Evolutionary conservation across 148 eudicot genomes (phyloP).

Genomic region (Limonium bicolor): DNA sequence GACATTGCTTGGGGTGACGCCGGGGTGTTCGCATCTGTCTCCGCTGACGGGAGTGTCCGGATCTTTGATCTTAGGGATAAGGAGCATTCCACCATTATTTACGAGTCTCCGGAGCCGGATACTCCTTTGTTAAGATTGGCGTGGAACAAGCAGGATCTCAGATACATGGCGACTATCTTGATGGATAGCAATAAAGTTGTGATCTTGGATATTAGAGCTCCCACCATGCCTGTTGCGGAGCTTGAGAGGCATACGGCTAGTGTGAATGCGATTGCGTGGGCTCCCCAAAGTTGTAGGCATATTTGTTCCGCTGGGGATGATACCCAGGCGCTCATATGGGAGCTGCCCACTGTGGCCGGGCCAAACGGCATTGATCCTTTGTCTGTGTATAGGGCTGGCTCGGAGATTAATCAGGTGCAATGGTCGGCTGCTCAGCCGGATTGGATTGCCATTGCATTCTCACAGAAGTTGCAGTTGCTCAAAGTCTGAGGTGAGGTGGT

Average conservation of each 20-base stretch:
- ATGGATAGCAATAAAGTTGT: constrained; percentile 92
- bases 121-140: constrained; percentile 71
- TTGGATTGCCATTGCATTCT: constrained; percentile 75
- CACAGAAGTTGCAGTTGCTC: constrained; percentile 64
- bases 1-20: constrained; percentile 99
- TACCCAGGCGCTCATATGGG: constrained; percentile 79
- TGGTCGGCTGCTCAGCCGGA: constrained; percentile 85
- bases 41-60: constrained; percentile 89
- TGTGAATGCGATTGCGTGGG: constrained; percentile 91
- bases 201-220: constrained; percentile 73
- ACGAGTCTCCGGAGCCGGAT: constrained; percentile 89
- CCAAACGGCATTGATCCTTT: constrained; percentile 74
- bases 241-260: constrained; percentile 72
- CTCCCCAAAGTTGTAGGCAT: constrained; percentile 68
- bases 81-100: constrained; percentile 91
- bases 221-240: constrained; percentile 87
- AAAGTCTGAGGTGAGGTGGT: constrained; percentile 72
- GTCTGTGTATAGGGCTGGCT: constrained; percentile 49
- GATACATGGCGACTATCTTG: constrained; percentile 79
- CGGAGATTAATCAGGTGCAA: constrained; percentile 93
- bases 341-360: constrained; percentile 52
- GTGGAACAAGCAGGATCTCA: constrained; percentile 91
- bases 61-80: constrained; percentile 83
- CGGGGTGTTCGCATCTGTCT: constrained; percentile 82
- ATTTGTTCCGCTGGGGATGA: constrained; percentile 89